phyloP scores from a whole-genome alignment of 176 grass and related monocot genomes.

The Alopecurus myosuroides region DNA sequence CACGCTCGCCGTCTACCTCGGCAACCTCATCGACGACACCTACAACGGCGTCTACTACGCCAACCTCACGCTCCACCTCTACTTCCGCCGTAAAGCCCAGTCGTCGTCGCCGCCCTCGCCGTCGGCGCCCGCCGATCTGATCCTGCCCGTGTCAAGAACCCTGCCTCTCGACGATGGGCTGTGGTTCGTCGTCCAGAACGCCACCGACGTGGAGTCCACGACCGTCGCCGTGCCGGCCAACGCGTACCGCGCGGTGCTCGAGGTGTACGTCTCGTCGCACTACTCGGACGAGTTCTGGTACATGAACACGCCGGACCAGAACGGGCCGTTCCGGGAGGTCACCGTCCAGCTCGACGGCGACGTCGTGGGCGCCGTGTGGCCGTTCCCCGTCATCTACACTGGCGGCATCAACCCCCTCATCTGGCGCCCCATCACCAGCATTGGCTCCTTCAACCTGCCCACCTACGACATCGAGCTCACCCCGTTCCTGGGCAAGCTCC shows the following conservation, averaged over 20 bases:
- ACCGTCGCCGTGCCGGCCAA: slow-evolving; percentile 52
- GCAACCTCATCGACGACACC: slow-evolving; percentile 63
- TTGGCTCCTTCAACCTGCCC: slow-evolving; percentile 87
- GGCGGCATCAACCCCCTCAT: slow-evolving; percentile 86
- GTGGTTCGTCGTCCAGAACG: slow-evolving; percentile 76
- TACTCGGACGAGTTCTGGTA: slow-evolving; percentile 92
- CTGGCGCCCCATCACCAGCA: slow-evolving; percentile 92
- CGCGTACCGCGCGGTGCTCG: slow-evolving; percentile 74
- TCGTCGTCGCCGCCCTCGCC: not conserved
- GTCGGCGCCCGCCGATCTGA: slow-evolving; percentile 37
- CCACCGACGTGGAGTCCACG: slow-evolving; percentile 52
- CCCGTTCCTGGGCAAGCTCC: slow-evolving; percentile 68
- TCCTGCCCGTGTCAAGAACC: slow-evolving; percentile 63
- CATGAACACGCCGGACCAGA: slow-evolving; percentile 75
- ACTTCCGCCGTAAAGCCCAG: slow-evolving; percentile 11
- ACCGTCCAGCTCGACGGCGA: slow-evolving; percentile 52
- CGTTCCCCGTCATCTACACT: slow-evolving; percentile 89
- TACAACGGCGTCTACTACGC: slow-evolving; percentile 66
- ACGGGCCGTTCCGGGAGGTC: slow-evolving; percentile 91
- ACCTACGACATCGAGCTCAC: slow-evolving; percentile 93
- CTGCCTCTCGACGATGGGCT: slow-evolving; percentile 62
- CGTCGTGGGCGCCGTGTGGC: slow-evolving; percentile 84
- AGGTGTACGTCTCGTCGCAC: slow-evolving; percentile 93
- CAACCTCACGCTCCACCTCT: slow-evolving; percentile 68
- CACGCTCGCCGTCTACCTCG: slow-evolving; percentile 60